phyloP scores from a whole-genome alignment of 2,329 filamentous ascomycete genomes.

The Paraphoma chrysanthemicola region DNA sequence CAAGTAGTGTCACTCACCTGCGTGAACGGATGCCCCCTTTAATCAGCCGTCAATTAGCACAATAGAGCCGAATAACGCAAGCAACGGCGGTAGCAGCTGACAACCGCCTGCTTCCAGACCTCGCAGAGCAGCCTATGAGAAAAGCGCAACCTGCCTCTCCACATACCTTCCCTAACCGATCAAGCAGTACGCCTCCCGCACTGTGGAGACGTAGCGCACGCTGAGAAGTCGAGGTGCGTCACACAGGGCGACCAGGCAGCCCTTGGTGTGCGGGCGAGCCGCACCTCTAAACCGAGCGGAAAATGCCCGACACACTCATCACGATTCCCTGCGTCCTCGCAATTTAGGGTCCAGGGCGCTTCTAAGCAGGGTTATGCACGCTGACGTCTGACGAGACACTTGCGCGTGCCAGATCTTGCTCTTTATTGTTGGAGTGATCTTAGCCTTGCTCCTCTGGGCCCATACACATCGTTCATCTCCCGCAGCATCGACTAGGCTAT shows the following conservation, averaged over 20 bases:
- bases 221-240: neutral
- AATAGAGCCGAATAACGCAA: conserved; percentile 1
- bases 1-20: conserved; percentile 3
- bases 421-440: neutral
- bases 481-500: conserved; percentile 7
- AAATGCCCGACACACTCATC: neutral
- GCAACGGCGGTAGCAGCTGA: conserved; percentile 12
- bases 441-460: conserved; percentile 2
- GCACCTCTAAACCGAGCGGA: neutral
- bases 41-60: conserved; percentile 6
- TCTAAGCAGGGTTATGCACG: neutral
- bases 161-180: conserved; percentile 3
- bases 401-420: conserved; percentile 4
- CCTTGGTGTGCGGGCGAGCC: neutral
- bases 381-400: conserved; percentile 8
- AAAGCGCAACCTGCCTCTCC: conserved; percentile 7
- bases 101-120: conserved; percentile 13
- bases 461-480: conserved; percentile 11
- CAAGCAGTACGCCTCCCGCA: conserved; percentile 3
- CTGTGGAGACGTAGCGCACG: neutral
- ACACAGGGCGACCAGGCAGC: neutral
- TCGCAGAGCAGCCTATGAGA: neutral
- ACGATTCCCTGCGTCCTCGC: neutral
- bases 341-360: neutral
- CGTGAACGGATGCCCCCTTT: conserved; percentile 9